Base-by-base conservation (phyloP, 2,329 filamentous ascomycete species). In the Triangularia setosa region DNA sequence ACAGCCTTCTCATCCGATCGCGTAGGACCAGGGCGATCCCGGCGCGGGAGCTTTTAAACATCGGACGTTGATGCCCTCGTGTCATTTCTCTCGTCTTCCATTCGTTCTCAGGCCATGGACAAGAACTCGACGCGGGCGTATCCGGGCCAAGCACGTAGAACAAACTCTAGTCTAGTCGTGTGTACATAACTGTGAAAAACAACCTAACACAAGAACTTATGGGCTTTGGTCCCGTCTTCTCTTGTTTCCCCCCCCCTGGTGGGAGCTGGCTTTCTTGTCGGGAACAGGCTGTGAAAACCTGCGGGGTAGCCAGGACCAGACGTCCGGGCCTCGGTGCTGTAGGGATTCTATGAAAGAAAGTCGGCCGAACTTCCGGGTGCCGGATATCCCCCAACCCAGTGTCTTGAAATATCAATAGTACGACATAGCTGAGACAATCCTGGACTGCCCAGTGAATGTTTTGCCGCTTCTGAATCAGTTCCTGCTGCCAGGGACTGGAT, bases 1-100 rank as follows among this genome's bases (percentile, higher is more conserved):
- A 21, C 18, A n/a, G 58, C 44, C 58, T 24, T 55, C 40, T 64
- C 55, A 60, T 66, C 66, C 64, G 66, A 65, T 53, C 52, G 40
- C 40, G 40, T 48, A 57, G 28, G n/a, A 23, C 59, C 33, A 44
- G 57, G 59, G 57, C 61, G 56, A 57, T 52, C 61, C 58, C 63
- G 58, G 63, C 54, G 55, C 30, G 56, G 27, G 18, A 57, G n/a
- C 30, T 24, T 11, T 48, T 60, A 28, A 58, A 54, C 27, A 60
- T 58, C 33, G 60, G 35, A 55, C 30, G 27, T 40, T 25, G 25
- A 40, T 44, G 27, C n/a, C 58, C 56, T 27, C 48, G 63, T 62
- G 56, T 30, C 21, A 57, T 25, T 21, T 40, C 33, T 14, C 52
- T 12, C n/a, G n/a, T 21, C 2, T 53, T 52, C 58, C 21, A 60